Percentiles rank a stretch among this genome's conserved stretches.
phyloP scores from a whole-genome alignment of 2,329 filamentous ascomycete species.

The Ophiosphaerella narmari region DNA sequence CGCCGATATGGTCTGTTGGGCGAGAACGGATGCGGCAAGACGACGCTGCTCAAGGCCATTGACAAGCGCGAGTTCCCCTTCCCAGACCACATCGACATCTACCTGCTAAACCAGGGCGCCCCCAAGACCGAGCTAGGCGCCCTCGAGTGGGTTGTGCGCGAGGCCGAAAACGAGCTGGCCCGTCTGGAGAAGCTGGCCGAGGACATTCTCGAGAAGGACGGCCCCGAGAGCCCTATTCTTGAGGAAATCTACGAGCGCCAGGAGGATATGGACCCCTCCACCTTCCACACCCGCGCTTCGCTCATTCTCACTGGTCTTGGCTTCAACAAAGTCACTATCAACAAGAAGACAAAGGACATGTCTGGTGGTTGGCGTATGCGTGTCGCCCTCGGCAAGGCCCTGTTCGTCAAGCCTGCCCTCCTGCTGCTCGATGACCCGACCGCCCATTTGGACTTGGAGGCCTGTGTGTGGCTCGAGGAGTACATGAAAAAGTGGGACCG shows the following conservation, averaged over 20 bases:
- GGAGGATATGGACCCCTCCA: constrained; percentile 98
- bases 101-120: constrained; percentile 96
- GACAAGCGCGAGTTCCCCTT: constrained; percentile 92
- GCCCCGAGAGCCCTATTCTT: constrained; percentile 85
- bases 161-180: constrained; percentile 91
- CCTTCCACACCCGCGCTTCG: constrained; percentile 92
- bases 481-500: constrained; percentile 99
- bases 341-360: constrained; percentile 99
- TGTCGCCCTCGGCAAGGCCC: constrained; percentile 93
- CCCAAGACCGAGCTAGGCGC: constrained; percentile 87
- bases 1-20: constrained; percentile 93
- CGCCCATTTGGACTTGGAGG: constrained; percentile 98
- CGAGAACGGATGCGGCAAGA: constrained; percentile 99
- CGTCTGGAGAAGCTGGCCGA: constrained; percentile 88
- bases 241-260: constrained; percentile 99
- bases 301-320: constrained; percentile 97
- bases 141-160: constrained; percentile 93
- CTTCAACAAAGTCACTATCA: constrained; percentile 97
- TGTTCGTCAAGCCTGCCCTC: constrained; percentile 97
- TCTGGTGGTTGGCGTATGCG: constrained; percentile 99
- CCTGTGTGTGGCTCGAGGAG: constrained; percentile 99
- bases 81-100: constrained; percentile 96
- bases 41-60: constrained; percentile 94
- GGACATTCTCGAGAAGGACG: constrained; percentile 86
- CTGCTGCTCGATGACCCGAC: constrained; percentile 97